Conservation (phyloP, 257 asterid species). For the Cordia subcordata region DNA sequence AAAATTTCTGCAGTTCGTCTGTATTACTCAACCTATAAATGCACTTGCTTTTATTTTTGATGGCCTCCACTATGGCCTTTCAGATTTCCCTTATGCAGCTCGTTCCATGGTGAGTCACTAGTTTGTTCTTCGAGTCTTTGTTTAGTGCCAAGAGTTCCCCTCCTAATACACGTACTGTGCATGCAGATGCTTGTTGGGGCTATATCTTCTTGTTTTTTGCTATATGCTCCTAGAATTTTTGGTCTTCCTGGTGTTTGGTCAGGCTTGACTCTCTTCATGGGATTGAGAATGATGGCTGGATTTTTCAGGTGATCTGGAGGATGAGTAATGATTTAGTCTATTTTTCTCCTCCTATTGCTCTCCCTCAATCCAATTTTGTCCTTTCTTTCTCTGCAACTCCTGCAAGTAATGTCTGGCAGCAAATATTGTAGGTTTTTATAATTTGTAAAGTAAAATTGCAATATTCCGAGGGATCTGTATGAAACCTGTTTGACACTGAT, state of each 20-base stretch:
- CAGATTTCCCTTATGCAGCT: slow-evolving; percentile 85
- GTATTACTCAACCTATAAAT: slow-evolving; percentile 84
- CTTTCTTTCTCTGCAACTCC: too few relatives aligned
- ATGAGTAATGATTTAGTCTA: background rate
- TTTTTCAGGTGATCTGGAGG: slow-evolving; percentile 52
- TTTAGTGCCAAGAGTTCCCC: background rate
- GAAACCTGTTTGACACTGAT: background rate
- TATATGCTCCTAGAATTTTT: slow-evolving; percentile 51
- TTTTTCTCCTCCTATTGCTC: background rate
- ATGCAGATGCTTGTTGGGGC: slow-evolving; percentile 78
- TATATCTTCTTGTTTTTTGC: slow-evolving; percentile 62
- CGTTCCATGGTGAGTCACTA: slow-evolving; percentile 59
- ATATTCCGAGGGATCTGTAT: too few relatives aligned
- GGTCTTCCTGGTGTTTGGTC: slow-evolving; percentile 95
- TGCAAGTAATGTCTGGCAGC: too few relatives aligned
- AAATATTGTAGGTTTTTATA: background rate
- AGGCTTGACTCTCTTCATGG: slow-evolving; percentile 86
- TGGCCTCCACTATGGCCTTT: slow-evolving; percentile 87
- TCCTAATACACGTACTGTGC: slow-evolving; percentile 10
- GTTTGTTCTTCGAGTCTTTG: slow-evolving; percentile 1
- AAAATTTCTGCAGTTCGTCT: slow-evolving; percentile 64
- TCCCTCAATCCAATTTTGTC: background rate
- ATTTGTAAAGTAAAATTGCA: background rate
- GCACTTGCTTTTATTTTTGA: slow-evolving; percentile 81
- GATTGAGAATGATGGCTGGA: slow-evolving; percentile 75